Evolutionary conservation across 176 grass and related monocot species (phyloP).

Genomic region (Rhynchospora breviuscula): DNA sequence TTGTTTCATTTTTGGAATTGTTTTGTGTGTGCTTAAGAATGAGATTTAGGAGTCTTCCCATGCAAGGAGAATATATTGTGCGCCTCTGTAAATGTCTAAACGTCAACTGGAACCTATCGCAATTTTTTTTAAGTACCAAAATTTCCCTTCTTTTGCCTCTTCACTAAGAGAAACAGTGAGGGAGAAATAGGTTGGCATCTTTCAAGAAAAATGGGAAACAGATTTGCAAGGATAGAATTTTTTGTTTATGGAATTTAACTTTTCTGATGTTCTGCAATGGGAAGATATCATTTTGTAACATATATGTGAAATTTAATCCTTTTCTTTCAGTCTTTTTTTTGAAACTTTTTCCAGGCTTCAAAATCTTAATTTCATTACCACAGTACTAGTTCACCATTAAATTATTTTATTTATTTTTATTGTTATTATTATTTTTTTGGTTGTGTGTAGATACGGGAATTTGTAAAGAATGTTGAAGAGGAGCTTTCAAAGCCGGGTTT

Average conservation of each 20-base stretch:
- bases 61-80: not conserved
- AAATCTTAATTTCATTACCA: not conserved
- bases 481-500: conserved; percentile 82
- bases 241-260: not conserved
- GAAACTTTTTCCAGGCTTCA: not conserved
- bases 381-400: conserved; percentile 22
- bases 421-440: not conserved
- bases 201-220: not conserved
- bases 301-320: not conserved
- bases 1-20: conserved; percentile 11
- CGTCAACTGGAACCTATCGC: not conserved
- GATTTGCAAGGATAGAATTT: not conserved
- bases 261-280: not conserved
- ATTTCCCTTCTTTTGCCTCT: not conserved
- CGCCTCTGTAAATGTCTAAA: not conserved
- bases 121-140: not conserved
- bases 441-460: conserved; percentile 76
- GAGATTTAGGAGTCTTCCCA: not conserved
- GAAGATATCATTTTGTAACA: not conserved
- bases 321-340: conserved; percentile 24
- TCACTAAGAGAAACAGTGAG: not conserved
- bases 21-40: not conserved
- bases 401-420: not conserved
- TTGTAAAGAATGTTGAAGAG: conserved; percentile 91
- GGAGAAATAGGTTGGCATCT: not conserved